Base-by-base conservation (phyloP, 2,329 filamentous ascomycete genomes). In the Diaporthe amygdali region DNA sequence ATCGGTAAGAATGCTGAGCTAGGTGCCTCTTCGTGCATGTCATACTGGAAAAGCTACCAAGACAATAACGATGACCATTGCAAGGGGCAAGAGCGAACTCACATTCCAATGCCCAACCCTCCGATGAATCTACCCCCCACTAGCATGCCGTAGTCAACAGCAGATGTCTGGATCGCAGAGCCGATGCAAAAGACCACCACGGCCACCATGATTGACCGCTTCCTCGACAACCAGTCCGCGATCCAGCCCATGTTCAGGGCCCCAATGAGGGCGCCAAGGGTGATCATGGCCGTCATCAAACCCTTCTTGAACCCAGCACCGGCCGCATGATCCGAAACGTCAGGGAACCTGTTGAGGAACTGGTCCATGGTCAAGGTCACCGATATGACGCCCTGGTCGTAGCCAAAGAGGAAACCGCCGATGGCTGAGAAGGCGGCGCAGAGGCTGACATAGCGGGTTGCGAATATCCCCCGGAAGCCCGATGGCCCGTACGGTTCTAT, bases 71-170 rank as follows among this genome's bases (percentile, higher is more conserved):
- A 15, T 5, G 15, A 17, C 8, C 30, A n/a, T 25, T 14, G 3
- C 0, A 41, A 56, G 54, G 34, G 39, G 10, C 5, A 15, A 9
- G 2, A 30, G 37, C 25, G 4, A 22, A 68, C 66, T 68, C 32
- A 68, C 17, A 82, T 83, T 73, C 86, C 87, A 30, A 89, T 83
- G 25, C 84, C 86, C 72, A 88, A 82, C 76, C 84, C 81, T 71
- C 88, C 89, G 69, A 90, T 81, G 74, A 89, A 88, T 27, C 89
- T 82, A 32, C 88, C 88, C 37, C 82, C 87, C 6, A 90, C 80
- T 68, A 90, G 87, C 54, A 80, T 78, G 37, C 81, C 81, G 32
- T 82, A 82, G 70, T 84, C 80, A 51, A 84, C 79, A 1, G 87
- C 85, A 27, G 84, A 87, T 5, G 84, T 82, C 78, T 90, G 88